phyloP scores from a whole-genome alignment of 2,329 filamentous ascomycete genomes.

The Ophiostoma quercus region DNA sequence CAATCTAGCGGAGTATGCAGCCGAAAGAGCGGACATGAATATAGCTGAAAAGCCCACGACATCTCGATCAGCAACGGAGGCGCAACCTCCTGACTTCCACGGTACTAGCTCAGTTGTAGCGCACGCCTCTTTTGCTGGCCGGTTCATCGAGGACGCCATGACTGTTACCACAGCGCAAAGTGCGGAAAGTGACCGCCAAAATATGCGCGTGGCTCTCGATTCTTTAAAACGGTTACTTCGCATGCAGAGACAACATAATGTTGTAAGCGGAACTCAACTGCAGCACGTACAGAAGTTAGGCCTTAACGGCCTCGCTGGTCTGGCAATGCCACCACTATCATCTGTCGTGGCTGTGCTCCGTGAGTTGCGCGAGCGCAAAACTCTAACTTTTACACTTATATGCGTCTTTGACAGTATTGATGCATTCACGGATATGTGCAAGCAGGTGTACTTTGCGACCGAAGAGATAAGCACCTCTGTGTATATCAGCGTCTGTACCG shows the following conservation, averaged over 20 bases:
- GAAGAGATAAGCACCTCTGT: neutral
- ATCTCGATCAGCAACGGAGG: too few relatives aligned
- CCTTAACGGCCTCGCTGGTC: neutral
- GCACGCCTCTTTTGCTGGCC: neutral
- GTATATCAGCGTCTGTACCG: slow-evolving; percentile 8
- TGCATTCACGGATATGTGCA: slow-evolving; percentile 3
- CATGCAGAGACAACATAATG: slow-evolving; percentile 4
- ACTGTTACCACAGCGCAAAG: neutral
- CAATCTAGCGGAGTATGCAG: neutral
- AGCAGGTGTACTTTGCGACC: neutral
- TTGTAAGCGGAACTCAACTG: neutral
- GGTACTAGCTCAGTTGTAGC: slow-evolving; percentile 1
- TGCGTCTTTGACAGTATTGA: slow-evolving; percentile 10
- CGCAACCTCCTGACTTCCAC: neutral
- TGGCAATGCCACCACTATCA: neutral
- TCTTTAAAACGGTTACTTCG: neutral
- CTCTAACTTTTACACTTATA: slow-evolving; percentile 2
- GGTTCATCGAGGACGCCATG: slow-evolving; percentile 2
- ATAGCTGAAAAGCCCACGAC: neutral
- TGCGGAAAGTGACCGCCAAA: too few relatives aligned
- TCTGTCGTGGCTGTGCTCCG: neutral
- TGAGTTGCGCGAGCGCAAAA: neutral
- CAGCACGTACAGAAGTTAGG: neutral
- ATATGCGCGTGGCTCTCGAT: neutral
- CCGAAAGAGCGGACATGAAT: neutral